Evolutionary conservation across 257 asterid genomes (phyloP).

Genomic region (Petunia axillaris): DNA sequence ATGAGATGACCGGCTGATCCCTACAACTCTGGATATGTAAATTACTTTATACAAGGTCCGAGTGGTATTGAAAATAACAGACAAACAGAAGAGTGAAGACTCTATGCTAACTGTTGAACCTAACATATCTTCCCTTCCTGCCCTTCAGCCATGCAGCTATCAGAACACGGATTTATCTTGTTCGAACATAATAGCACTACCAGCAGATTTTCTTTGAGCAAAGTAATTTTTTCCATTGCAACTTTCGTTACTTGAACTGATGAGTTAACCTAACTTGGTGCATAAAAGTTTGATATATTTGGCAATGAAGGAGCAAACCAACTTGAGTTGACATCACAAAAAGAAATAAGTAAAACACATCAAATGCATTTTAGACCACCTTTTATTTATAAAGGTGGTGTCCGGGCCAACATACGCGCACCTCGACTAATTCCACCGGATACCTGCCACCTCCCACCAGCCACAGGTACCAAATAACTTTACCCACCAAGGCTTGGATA

Average conservation of each 20-base stretch:
- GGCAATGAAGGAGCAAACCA: neutral
- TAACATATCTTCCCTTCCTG: neutral
- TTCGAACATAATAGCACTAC: neutral
- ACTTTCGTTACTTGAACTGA: conserved; percentile 6
- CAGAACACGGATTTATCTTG: neutral
- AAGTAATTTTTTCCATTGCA: neutral
- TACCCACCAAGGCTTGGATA: too few relatives aligned
- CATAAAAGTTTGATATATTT: neutral
- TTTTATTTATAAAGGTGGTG: too few relatives aligned
- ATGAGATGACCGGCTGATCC: neutral
- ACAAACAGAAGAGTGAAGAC: neutral
- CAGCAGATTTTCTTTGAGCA: neutral
- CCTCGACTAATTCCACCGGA: too few relatives aligned
- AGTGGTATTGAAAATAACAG: neutral
- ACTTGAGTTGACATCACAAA: neutral
- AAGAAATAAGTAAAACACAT: neutral
- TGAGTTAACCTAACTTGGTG: neutral
- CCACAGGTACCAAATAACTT: too few relatives aligned
- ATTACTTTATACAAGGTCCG: neutral
- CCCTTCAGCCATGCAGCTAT: neutral
- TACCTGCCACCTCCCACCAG: too few relatives aligned
- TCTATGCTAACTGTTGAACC: neutral
- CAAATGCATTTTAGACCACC: neutral
- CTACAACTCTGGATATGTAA: neutral
- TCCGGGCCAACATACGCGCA: too few relatives aligned